Evolutionary conservation across 768 basidiomycete species (phyloP), one percentile per base, ranked within the genome.

Genomic region (Rhizopogon vesiculosus): DNA sequence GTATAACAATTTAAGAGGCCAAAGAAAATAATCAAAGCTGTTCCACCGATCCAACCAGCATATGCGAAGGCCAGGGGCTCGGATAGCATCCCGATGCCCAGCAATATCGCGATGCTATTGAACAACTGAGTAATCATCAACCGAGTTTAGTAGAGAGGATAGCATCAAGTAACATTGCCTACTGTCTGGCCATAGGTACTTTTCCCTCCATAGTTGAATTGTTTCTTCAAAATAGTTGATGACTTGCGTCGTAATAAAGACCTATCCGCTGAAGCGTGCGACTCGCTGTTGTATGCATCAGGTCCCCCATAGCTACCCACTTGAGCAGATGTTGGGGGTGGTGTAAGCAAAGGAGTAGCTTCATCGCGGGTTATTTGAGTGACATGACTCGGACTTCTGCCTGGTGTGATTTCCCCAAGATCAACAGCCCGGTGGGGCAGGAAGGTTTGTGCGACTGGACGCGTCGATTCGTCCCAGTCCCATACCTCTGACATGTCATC

Each of bases 11-110:
- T 87, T 16, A 95, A 69, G 56, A 80, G 78, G 0, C 88, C 92
- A 62, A 93, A 94, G 51, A 82, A 80, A 10, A 91, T 65, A 55
- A 96, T 82, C 15, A 98, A 74, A 25, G 79, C 7, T 1, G 85
- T 86, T 1, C 96, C 95, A 39, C 78, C 74, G 16, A 87, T 72
- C 95, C 95, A 98, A 3, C 95, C 96, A 2, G 92, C 83, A 63
- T 91, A 92, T 1, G 93, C 84, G 63, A 97, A 96, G 0, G 95
- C 95, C 25, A 97, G 76, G 0, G 93, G 92, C 66, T 92, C 86
- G 12, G 91, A 91, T 16, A 95, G 78, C 78, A 96, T 86, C 4
- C 93, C 93, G 59, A 95, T 87, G 6, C 93, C 93, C 18, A 93
- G 76, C 10, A 96, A 74, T 35, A 94, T 89, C 13, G 91, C 91